Evolutionary conservation across 345 rosid species (phyloP).

Genomic region (Brassica cretica): DNA sequence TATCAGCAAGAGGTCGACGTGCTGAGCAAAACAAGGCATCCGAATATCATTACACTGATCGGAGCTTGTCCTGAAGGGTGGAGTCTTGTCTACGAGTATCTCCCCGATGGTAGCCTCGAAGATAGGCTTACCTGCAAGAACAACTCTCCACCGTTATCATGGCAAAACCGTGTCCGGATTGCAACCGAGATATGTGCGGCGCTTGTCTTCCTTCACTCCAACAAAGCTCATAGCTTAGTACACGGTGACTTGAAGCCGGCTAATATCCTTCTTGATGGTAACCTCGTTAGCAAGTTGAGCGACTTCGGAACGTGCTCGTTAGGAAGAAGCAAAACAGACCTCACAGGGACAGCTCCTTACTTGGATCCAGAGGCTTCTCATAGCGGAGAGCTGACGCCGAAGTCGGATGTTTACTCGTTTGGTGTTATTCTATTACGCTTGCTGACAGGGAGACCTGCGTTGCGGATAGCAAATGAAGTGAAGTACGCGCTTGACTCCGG

Average conservation of each 20-base stretch:
- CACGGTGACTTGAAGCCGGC: slow-evolving; percentile 92
- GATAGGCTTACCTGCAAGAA: slow-evolving; percentile 77
- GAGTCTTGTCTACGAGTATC: slow-evolving; percentile 79
- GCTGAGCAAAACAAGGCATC: slow-evolving; percentile 85
- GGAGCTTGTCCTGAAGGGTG: slow-evolving; percentile 92
- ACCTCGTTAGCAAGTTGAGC: slow-evolving; percentile 74
- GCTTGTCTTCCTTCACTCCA: slow-evolving; percentile 84
- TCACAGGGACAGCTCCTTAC: slow-evolving; percentile 70
- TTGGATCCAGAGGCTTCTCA: slow-evolving; percentile 80
- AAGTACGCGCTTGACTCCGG: slow-evolving; percentile 62
- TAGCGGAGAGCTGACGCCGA: slow-evolving; percentile 75
- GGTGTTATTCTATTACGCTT: slow-evolving; percentile 73
- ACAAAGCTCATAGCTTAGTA: slow-evolving; percentile 73
- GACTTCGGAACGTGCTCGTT: slow-evolving; percentile 82
- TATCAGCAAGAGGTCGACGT: slow-evolving; percentile 88
- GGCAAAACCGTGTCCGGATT: slow-evolving; percentile 83
- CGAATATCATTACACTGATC: slow-evolving; percentile 76
- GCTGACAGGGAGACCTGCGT: slow-evolving; percentile 71
- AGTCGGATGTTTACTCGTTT: slow-evolving; percentile 86
- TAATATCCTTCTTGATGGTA: slow-evolving; percentile 77
- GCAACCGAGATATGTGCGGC: slow-evolving; percentile 82
- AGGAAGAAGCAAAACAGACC: slow-evolving; percentile 53
- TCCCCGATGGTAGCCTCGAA: slow-evolving; percentile 93
- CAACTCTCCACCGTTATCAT: slow-evolving; percentile 78
- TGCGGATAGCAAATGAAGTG: slow-evolving; percentile 69